Base-by-base conservation (phyloP, 1,139 yeast genomes). In the Blastobotrys capitulatus region DNA sequence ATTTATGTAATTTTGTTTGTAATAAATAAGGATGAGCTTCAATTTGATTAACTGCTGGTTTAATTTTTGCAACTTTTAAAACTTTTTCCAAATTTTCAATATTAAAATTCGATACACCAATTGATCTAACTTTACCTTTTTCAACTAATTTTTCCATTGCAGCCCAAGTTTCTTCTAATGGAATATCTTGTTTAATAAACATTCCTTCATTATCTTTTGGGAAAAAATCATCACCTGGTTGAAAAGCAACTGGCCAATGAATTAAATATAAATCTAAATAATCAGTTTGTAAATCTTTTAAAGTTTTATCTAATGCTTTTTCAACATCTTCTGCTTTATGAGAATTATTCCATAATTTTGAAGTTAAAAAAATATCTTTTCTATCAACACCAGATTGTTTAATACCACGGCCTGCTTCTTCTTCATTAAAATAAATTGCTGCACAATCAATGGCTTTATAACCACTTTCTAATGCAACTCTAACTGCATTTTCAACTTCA, bases 21-120 rank as follows among this genome's bases (percentile, higher is more conserved):
- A 83, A 86, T 66, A 87, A 76, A 73, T 84, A 87, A 56, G 96
- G 95, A 68, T 87, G 96, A 68, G 85, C 89, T 73, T 88, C 96
- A 63, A 88, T 83, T 70, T 88, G 96, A 61, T 85, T 76, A 50
- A 79, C 87, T 48, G 84, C 86, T 46, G 96, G 96, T 61, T 73
- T 78, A 62, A 87, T 79, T 57, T 72, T 77, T 56, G 85, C 82
- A 52, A 80, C 79, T 66, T 88, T 79, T 53, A 86, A 71, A 59
- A 87, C 74, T 62, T 86, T 95, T 61, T 77, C 80, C 56, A 89
- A 69, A 60, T 84, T 71, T 59, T 80, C 82, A 56, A 88, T 90
- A 52, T 74, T 72, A 72, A 83, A 86, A 75, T 89, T 89, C 56
- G 96, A 87, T 51, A 88, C 71, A 64, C 96, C 96, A 60, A 88